phyloP scores from a whole-genome alignment of 2,329 filamentous ascomycete species.

The Fusarium sarcochroum region DNA sequence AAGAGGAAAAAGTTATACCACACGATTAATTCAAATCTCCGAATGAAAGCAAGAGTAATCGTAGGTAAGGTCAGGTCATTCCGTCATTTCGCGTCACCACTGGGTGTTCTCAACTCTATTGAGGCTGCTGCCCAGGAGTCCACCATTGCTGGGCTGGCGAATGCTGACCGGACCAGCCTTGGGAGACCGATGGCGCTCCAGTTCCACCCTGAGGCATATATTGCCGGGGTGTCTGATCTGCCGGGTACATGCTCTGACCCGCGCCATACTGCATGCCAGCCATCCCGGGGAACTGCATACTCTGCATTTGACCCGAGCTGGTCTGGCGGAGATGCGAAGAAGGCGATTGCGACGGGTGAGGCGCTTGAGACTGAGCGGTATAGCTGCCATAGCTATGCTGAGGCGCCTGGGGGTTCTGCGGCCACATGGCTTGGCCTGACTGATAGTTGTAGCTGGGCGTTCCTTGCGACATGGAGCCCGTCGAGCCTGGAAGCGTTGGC shows the following conservation, averaged over 20 bases:
- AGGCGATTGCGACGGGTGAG: constrained; percentile 67
- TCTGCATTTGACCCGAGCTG: constrained; percentile 69
- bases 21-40: constrained; percentile 30
- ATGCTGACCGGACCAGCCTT: constrained; percentile 71
- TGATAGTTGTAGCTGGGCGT: constrained; percentile 74
- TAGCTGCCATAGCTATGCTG: constrained; percentile 69
- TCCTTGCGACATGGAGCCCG: constrained; percentile 65
- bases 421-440: constrained; percentile 73
- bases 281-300: constrained; percentile 75
- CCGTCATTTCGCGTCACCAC: constrained; percentile 41
- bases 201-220: constrained; percentile 76
- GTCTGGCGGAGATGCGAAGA: constrained; percentile 73
- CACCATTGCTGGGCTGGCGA: constrained; percentile 73
- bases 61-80: constrained; percentile 35
- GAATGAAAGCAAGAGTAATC: constrained; percentile 28
- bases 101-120: constrained; percentile 40
- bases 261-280: constrained; percentile 70
- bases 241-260: constrained; percentile 70
- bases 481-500: constrained; percentile 71
- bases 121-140: constrained; percentile 65
- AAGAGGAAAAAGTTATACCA: constrained; percentile 11
- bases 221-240: constrained; percentile 74
- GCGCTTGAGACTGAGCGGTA: constrained; percentile 66
- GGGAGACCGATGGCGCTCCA: constrained; percentile 64
- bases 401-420: constrained; percentile 74